A percentile compares a stretch with the other conserved stretches of the same genome.
These are phyloP conservation scores for Ascoidea rubescens DNA, from an alignment of 805 yeast species.

Conservation along the genomic window DNA sequence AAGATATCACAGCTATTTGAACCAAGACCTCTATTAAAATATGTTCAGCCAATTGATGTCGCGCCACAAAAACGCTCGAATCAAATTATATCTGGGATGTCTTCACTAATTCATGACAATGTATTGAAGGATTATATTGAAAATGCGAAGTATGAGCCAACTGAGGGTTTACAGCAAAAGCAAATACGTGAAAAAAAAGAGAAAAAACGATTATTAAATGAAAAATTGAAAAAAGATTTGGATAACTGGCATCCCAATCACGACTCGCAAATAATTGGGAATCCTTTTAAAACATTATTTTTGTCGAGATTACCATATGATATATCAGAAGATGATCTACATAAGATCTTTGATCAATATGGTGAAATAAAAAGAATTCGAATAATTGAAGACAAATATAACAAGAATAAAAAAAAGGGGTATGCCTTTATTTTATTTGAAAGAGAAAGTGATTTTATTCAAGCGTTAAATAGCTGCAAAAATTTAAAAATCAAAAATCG, in stretches of 20 bases:
- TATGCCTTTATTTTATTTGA: conserved; percentile 74
- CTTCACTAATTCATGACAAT: conserved; percentile 16
- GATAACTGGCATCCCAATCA: conserved; percentile 37
- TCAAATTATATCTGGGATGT: conserved; percentile 30
- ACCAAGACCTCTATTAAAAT: conserved; percentile 43
- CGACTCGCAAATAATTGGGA: conserved; percentile 48
- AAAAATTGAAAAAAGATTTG: conserved; percentile 22
- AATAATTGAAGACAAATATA: conserved; percentile 37
- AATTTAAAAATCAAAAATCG: conserved; percentile 37
- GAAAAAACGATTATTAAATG: conserved; percentile 13
- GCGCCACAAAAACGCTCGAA: conserved; percentile 35
- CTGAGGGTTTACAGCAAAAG: conserved; percentile 20
- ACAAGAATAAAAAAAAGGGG: conserved; percentile 49
- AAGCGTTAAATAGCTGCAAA: conserved; percentile 48
- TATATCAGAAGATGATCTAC: conserved; percentile 54
- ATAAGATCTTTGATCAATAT: conserved; percentile 41
- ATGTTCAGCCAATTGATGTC: conserved; percentile 33
- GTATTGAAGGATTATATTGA: conserved; percentile 17
- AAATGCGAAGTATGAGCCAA: conserved; percentile 14
- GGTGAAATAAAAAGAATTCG: conserved; percentile 58
- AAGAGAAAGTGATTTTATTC: conserved; percentile 41
- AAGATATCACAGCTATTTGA: conserved; percentile 33
- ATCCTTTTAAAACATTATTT: conserved; percentile 71
- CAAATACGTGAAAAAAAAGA: conserved; percentile 16
- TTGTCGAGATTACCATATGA: conserved; percentile 57